phyloP scores from a whole-genome alignment of 176 grass and related monocot genomes.

The Musa beccarii region DNA sequence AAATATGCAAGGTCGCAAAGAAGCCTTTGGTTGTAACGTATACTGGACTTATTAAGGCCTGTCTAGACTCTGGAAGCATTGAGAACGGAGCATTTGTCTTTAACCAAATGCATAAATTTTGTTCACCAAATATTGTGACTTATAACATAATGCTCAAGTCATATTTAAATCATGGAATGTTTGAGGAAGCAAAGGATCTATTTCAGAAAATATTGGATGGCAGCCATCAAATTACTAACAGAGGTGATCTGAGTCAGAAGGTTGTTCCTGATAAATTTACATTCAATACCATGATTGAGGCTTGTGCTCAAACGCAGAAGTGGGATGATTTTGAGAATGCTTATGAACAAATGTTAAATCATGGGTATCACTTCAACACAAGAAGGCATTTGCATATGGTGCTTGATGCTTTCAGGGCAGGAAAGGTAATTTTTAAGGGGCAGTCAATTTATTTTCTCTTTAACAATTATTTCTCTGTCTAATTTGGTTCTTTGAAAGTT shows the following conservation, averaged over 20 bases:
- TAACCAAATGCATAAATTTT: constrained; percentile 69
- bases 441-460: constrained; percentile 13
- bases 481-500: not conserved
- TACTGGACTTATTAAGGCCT: constrained; percentile 82
- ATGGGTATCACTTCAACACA: constrained; percentile 54
- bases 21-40: constrained; percentile 95
- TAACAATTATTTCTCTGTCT: not conserved
- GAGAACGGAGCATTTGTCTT: constrained; percentile 83
- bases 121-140: constrained; percentile 69
- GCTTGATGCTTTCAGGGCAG: constrained; percentile 61
- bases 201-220: constrained; percentile 56
- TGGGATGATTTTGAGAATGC: constrained; percentile 78
- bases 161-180: constrained; percentile 57
- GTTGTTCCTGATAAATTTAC: constrained; percentile 78
- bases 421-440: constrained; percentile 52
- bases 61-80: constrained; percentile 67
- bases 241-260: constrained; percentile 30
- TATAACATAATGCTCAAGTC: constrained; percentile 87
- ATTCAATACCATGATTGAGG: constrained; percentile 91
- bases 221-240: constrained; percentile 30
- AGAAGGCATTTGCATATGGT: constrained; percentile 61
- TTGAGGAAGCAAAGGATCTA: constrained; percentile 61
- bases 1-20: constrained; percentile 96
- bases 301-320: constrained; percentile 49
- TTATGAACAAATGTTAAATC: constrained; percentile 61